Base-by-base conservation (phyloP, 108 stramenopile genomes). In the Nitzschia sp. region DNA sequence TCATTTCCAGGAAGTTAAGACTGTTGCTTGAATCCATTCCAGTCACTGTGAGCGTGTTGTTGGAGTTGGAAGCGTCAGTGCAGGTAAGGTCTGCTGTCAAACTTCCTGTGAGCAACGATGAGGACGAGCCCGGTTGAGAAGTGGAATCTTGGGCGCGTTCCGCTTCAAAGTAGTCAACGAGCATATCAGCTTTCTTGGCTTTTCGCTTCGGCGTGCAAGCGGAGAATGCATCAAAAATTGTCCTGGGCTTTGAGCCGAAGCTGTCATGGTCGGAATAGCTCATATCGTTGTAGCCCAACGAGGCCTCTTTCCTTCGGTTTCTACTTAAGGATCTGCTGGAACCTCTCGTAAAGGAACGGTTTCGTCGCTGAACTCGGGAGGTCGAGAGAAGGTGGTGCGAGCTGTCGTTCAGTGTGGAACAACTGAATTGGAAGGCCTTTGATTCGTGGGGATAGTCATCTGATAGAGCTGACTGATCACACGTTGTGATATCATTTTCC, bases 391-490 rank as follows among this genome's bases (percentile, higher is more conserved):
- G 56, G 56, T 25, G 56, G 28, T 57, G 56, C 26, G 8, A 29
- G 18, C 56, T 57, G 29, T 30, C 56, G n/a, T 4, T 32, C 2
- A 32, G 30, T 5, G 56, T 57, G 56, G 31, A 57, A 29, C 9
- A 57, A 18, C 30, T 32, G 56, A 30, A 57, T 25, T 57, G 56
- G 5, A 23, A 51, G 5, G 49, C 13, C 21, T 51, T 51, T 4
- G 56, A 29, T 8, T 57, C 56, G 29, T 29, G 27, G 29, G 56
- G 56, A 30, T 30, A 57, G 29, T 57, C 56, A 9, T 57, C 56
- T 5, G 24, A 30, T 2, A 57, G 31, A 29, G 56, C 27, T 57
- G 56, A 25, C 30, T 25, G 29, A 3, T 57, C 56, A 11, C 27
- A 9, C 13, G 4, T 4, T 51, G 21, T 5, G 5, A 4, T 28